phyloP scores from a whole-genome alignment of 441 rosid genomes.

The Monsonia emarginata region DNA sequence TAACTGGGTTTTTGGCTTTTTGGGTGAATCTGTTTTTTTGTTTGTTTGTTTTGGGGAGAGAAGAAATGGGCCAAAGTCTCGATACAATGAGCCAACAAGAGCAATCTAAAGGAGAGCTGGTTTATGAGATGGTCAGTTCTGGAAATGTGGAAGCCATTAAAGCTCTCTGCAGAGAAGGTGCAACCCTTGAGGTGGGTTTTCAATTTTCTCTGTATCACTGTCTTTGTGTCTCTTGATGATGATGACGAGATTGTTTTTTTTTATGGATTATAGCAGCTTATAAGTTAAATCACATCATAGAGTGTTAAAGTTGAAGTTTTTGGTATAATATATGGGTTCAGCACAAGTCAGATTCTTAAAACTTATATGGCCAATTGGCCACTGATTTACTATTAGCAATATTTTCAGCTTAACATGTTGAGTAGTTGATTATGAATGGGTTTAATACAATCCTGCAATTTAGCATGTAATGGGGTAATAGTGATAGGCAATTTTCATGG shows the following conservation, averaged over 20 bases:
- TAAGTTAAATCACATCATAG: background rate
- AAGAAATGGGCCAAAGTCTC: conserved; percentile 34
- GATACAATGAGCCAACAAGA: conserved; percentile 30
- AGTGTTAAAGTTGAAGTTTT: background rate
- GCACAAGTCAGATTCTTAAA: background rate
- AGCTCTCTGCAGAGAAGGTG: conserved; percentile 37
- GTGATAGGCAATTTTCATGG: background rate
- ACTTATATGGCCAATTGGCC: background rate
- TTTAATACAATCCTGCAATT: background rate
- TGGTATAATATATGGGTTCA: background rate
- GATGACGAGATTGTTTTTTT: background rate
- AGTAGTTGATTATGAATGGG: background rate
- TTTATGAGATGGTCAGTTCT: conserved; percentile 28
- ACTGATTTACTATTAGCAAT: background rate
- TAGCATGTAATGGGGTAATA: background rate
- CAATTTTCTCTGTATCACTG: too few species aligned
- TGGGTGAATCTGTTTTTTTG: background rate
- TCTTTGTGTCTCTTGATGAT: background rate
- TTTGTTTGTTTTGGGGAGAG: background rate
- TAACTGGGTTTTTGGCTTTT: background rate
- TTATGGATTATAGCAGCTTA: background rate
- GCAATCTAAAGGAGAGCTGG: conserved; percentile 42
- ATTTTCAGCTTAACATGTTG: background rate
- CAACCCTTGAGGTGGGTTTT: conserved; percentile 37
- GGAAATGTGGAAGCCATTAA: conserved; percentile 37